Base-by-base conservation (phyloP, 2,329 filamentous ascomycete species). In the Pseudogymnoascus sp. region DNA sequence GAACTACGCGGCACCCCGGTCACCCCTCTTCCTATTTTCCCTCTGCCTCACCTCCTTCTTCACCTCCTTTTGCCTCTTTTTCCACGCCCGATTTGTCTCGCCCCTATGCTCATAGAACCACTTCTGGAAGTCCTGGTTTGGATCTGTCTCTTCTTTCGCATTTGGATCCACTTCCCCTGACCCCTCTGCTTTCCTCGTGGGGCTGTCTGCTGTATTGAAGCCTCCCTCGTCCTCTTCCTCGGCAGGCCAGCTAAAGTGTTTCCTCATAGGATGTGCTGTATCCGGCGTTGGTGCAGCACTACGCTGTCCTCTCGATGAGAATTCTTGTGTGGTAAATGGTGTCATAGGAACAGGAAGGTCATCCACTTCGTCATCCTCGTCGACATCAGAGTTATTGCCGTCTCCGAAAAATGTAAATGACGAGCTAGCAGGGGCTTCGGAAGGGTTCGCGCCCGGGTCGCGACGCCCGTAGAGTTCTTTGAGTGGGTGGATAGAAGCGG, bases 201-300 rank as follows among this genome's bases (percentile, higher is more conserved):
- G 59, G 38, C 36, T 41, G n/a, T 60, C 42, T 30, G 73, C 70
- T 0, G 74, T 75, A 9, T 79, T 75, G 7, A 80, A 77, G 1
- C 79, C 76, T 42, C 77, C 76, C 9, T 80, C 77, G 1, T 74
- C 75, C n/a, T 77, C 76, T 2, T 77, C 76, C 2, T 73, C 75
- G 59, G 66, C 76, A 41, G 81, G 75, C 80, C 83, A 86, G 25
- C 87, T 79, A 66, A 80, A 78, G 70, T 88, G 87, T 62, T 79
- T 81, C 28, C 85, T 84, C 41, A 80, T 85, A 1, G 90, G 86
- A 64, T 92, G 86, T 1, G 91, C 91, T 0, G 94, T 97, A 72
- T 99, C 94, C 0, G 94, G 94, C 0, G 94, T 99, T 0, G 94
- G 94, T 2, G 94, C 94, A 5, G 92, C 92, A 72, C 92, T 97